Evolutionary conservation across 805 yeast species (phyloP).

Genomic region (Zygoascus ofunaensis): DNA sequence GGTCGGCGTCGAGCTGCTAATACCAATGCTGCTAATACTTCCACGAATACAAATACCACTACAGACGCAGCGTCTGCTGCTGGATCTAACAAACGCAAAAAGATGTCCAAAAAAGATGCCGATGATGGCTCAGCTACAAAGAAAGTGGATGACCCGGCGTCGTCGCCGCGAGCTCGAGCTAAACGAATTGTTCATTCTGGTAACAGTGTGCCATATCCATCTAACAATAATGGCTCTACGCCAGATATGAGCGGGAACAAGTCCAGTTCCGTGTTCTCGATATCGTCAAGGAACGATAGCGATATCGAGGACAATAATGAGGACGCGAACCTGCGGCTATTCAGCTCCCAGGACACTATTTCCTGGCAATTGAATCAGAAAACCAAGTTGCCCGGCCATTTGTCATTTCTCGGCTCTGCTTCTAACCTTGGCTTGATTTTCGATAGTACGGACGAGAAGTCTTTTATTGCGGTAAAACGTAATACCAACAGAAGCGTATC

Average conservation of each 20-base stretch:
- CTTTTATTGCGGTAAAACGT: constrained; percentile 29
- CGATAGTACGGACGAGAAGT: constrained; percentile 38
- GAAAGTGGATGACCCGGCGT: neutral
- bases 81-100: constrained; percentile 1
- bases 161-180: neutral
- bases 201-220: neutral
- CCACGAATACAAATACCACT: neutral
- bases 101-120: neutral
- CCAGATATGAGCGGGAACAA: neutral
- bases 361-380: constrained; percentile 29
- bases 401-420: constrained; percentile 46
- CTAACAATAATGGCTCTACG: neutral
- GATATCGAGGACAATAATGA: neutral
- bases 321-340: neutral
- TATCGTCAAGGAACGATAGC: neutral
- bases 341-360: constrained; percentile 18
- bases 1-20: constrained; percentile 21
- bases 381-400: constrained; percentile 26
- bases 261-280: neutral
- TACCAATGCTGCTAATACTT: neutral
- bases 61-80: constrained; percentile 2
- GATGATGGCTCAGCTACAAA: neutral
- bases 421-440: constrained; percentile 42
- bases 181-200: neutral
- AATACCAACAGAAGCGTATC: constrained; percentile 9